Base-by-base conservation (phyloP, 441 rosid genomes). In the Erodium texanum region DNA sequence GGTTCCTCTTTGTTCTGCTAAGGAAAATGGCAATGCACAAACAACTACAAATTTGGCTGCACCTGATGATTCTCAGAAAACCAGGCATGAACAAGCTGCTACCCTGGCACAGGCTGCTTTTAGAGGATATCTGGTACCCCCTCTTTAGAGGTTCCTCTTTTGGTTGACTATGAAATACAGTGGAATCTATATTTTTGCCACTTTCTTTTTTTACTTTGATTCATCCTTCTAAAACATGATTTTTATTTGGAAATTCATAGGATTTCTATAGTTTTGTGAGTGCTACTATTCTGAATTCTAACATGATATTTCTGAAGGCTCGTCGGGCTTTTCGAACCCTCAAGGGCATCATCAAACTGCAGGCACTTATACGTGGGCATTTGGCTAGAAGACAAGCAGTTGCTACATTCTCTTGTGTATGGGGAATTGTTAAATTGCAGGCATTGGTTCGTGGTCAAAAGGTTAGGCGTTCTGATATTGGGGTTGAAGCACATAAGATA, bases 91-190 rank as follows among this genome's bases (percentile, higher is more conserved):
- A 69, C 73, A 77, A 70, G 96, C 94, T 76, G 97, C 88, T 32
- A 83, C 70, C 7, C 78, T 67, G 71, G 85, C 84, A 54, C 97
- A 93, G 77, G 87, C 97, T 74, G 89, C 87, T 65, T 68, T 85
- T 73, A 85, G 96, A 81, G 94, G 96, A 74, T 86, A 73, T 80
- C 87, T 82, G 97, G 96, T 93, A 79, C 62, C 68, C 48, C 62
- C 52, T 64, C 43, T 5, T 3, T 5, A 15, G 18, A 45, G 54
- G 16, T 15, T 45, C 54, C 54, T 45, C 18, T 3, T 45, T 45
- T 45, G 18, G 18, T 45, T 43, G 50, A 43, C 50, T 43, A 43
- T 43, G 14, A 43, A 43, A 14, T 43, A 9, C 6, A 32, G 36
- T 32, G 36, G 1, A 32, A 36, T 36, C 11, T 36, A 36, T 36